Base-by-base conservation (phyloP, 345 rosid species). In the Cardamine resedifolia region DNA sequence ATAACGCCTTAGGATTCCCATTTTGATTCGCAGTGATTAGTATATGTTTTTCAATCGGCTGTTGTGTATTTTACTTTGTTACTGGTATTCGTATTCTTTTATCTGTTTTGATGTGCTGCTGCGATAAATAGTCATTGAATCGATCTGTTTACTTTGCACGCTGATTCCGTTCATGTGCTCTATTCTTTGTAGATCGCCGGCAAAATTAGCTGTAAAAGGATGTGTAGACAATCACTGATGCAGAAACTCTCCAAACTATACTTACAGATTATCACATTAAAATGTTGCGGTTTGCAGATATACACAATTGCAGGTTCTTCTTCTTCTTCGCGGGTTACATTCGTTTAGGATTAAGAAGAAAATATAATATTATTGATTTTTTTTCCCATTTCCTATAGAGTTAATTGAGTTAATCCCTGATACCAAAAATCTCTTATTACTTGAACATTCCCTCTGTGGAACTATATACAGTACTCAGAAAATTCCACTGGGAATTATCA, bases 401-500 rank as follows among this genome's bases (percentile, higher is more conserved):
- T n/a, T n/a, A n/a, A n/a, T n/a, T n/a, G 49, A 51, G 56, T 51
- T 28, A 41, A 59, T 67, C 49, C 50, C 49, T 67, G 73, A 66
- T 39, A 58, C 44, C 12, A 9, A 12, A 74, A 50, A 38, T 68
- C 52, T 68, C 28, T 33, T n/a, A 20, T 66, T 47, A 50, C 56
- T 69, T 33, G 50, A 72, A 76, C 60, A 59, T 55, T 68, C 15
- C 38, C 64, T 78, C 51, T 75, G 60, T 83, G 76, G 68, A 78
- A 75, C 69, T 47, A 73, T 65, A 72, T 74, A 74, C 73, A n/a
- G n/a, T n/a, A n/a, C 2, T 41, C 20, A 7, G 31, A 65, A 65
- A 79, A 77, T 58, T 78, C 58, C 44, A 74, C 60, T 66, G 74
- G 47, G 72, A 83, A 82, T 79, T 67, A 83, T 61, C 53, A 58